Percentiles rank a stretch among this genome's conserved stretches.
Conservation (phyloP, 371 early-diverging fungal species). For the Vairimorpha necatrix region DNA sequence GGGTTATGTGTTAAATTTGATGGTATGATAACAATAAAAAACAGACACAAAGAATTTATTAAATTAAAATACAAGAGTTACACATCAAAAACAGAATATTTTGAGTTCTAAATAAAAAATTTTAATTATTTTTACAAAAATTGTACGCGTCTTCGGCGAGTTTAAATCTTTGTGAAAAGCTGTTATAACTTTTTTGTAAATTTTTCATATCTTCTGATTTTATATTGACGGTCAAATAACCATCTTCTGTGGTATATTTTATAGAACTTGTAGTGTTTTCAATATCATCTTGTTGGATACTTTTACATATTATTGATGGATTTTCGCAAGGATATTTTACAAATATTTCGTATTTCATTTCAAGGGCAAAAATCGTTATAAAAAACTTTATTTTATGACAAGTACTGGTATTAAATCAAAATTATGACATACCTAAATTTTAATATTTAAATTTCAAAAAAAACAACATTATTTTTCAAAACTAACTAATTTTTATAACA, state of each 20-base stretch:
- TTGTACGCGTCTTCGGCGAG: conserved; percentile 4
- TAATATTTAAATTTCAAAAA: too few species aligned
- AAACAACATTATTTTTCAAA: too few species aligned
- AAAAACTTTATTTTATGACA: too few species aligned
- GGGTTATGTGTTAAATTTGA: conserved; percentile 42
- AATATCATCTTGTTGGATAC: conserved; percentile 10
- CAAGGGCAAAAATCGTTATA: not conserved
- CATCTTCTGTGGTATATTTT: not conserved
- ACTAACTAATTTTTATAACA: too few species aligned
- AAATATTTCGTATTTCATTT: not conserved
- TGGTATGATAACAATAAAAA: conserved; percentile 40
- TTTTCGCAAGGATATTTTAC: conserved; percentile 1
- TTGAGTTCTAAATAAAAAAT: not conserved
- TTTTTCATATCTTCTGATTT: not conserved
- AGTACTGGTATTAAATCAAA: too few species aligned
- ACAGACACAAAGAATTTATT: conserved; percentile 11
- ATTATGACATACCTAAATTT: too few species aligned
- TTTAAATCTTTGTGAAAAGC: conserved; percentile 16
- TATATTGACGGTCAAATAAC: not conserved
- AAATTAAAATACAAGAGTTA: conserved; percentile 45
- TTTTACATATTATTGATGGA: not conserved
- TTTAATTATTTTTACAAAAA: conserved; percentile 5
- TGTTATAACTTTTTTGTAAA: conserved; percentile 10
- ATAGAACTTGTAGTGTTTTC: not conserved
- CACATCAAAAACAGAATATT: conserved; percentile 21